A percentile compares a stretch with the other conserved stretches of the same genome.
phyloP scores from a whole-genome alignment of 805 yeast species.

The Suhomyces xylopsoci region DNA sequence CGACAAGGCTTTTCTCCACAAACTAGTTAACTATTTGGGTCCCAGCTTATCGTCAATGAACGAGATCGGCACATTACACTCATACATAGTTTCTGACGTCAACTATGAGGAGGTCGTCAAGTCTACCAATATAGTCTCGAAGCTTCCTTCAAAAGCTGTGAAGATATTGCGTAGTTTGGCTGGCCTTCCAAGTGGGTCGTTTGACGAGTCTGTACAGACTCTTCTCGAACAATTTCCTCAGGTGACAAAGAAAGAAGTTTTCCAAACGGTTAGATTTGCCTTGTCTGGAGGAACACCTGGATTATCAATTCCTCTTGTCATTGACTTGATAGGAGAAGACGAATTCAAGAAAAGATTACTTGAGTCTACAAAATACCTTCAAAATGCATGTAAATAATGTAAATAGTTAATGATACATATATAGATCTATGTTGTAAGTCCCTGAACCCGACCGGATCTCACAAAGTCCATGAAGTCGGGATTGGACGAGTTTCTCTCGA shows the following conservation, averaged over 20 bases:
- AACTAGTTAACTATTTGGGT: conserved; percentile 44
- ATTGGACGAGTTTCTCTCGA: conserved; percentile 10
- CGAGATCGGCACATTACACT: conserved; percentile 48
- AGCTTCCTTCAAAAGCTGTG: conserved; percentile 12
- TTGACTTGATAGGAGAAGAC: conserved; percentile 51
- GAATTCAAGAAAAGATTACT: conserved; percentile 28
- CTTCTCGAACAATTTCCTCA: conserved; percentile 3
- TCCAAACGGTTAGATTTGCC: conserved; percentile 62
- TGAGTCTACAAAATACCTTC: not conserved
- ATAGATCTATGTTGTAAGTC: conserved; percentile 4
- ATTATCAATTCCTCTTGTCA: conserved; percentile 55
- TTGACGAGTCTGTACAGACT: conserved; percentile 12
- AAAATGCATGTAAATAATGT: not conserved
- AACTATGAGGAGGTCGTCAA: conserved; percentile 22
- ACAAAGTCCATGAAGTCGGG: conserved; percentile 33
- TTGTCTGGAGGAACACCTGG: conserved; percentile 72
- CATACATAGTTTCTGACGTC: conserved; percentile 47
- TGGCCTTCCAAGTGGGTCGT: conserved; percentile 9
- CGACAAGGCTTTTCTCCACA: conserved; percentile 30
- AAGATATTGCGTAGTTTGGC: conserved; percentile 15
- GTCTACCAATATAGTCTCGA: not conserved
- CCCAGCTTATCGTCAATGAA: conserved; percentile 49
- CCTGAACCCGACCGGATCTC: conserved; percentile 4
- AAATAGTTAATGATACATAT: not conserved
- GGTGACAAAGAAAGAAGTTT: conserved; percentile 41